Base-by-base conservation (phyloP, 1,284 basidiomycete species). In the Sporisorium graminicola region DNA sequence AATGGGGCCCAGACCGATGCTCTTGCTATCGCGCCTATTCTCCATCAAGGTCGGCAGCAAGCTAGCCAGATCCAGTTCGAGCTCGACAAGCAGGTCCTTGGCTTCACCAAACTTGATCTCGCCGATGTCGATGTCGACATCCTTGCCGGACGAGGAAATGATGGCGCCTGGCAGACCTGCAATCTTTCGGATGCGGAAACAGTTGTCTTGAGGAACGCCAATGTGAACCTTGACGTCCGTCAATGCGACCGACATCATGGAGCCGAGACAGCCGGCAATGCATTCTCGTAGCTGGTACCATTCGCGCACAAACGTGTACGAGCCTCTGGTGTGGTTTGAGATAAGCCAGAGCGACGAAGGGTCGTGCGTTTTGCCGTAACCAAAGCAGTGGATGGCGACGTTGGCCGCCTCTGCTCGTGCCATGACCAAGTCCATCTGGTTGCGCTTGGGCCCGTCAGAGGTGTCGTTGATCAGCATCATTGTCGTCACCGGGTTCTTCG, bases 281-380 rank as follows among this genome's bases (percentile, higher is more conserved):
- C 79, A 81, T 62, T 83, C 81, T 35, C 81, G 73, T 33, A 83
- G 69, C 61, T 82, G 79, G 71, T 81, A 78, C 82, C 82, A 83
- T 58, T 83, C 80, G 26, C 74, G 55, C 5, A 83, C 79, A 52
- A 82, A 83, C 42, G 95, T 98, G 87, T 98, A 98, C n/a, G 93
- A 95, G 43, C 95, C 96, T 65, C 91, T 90, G 0, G 96, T 98
- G 85, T 98, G 94, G 86, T 98, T 98, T 13, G 95, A 97, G 88
- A 99, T 94, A 49, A 98, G 91, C 96, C 96, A 99, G 18, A 99
- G 90, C n/a, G 94, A 95, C 3, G 94, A 93, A 7, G 96, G 95
- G 86, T 99, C 95, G 85, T 98, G 96, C 16, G 93, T 93, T 72
- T 94, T 93, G 58, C 95, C 95, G 84, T 96, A 99, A 52, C 96